A percentile compares a stretch with the other conserved stretches of the same genome.
Evolutionary conservation across 139 green algal species (phyloP).

Genomic region (Coelastrella sp.): DNA sequence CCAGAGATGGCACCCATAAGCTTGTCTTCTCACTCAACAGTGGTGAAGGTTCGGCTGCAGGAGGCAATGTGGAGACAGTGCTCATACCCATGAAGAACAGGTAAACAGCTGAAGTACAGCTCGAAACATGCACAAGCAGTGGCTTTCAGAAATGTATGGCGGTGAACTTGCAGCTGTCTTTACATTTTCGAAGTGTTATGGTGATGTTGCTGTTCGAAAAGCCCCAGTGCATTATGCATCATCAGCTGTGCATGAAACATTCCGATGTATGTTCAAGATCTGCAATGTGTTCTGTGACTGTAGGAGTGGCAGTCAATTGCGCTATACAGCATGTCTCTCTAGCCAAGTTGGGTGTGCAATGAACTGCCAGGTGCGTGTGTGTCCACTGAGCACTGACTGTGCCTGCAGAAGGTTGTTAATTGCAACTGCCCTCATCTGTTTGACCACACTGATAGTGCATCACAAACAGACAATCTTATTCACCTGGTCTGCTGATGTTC

Average conservation of each 20-base stretch:
- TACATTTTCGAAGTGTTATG: too few species aligned
- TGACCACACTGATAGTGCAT: too few species aligned
- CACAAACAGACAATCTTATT: too few species aligned
- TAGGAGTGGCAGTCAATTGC: conserved; percentile 53
- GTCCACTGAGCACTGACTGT: too few species aligned
- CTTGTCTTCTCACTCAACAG: conserved; percentile 62
- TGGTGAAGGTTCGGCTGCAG: not conserved
- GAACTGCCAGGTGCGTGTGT: conserved; percentile 74
- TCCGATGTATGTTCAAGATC: not conserved
- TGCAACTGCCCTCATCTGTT: too few species aligned
- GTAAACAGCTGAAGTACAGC: not conserved
- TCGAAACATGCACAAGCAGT: not conserved
- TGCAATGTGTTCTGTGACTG: not conserved
- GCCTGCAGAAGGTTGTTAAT: too few species aligned
- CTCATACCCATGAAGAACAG: conserved; percentile 78
- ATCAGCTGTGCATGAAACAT: too few species aligned
- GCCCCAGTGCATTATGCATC: too few species aligned
- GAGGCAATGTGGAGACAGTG: conserved; percentile 78
- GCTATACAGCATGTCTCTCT: conserved; percentile 84
- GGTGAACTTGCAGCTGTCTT: too few species aligned
- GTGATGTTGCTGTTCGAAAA: too few species aligned
- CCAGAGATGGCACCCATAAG: conserved; percentile 84
- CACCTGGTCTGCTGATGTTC: not conserved
- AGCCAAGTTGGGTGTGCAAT: conserved; percentile 75
- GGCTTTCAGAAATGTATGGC: too few species aligned